A percentile compares a stretch with the other conserved stretches of the same genome.
Conservation (phyloP, 306 rosid genomes). For the Fragaria iinumae region DNA sequence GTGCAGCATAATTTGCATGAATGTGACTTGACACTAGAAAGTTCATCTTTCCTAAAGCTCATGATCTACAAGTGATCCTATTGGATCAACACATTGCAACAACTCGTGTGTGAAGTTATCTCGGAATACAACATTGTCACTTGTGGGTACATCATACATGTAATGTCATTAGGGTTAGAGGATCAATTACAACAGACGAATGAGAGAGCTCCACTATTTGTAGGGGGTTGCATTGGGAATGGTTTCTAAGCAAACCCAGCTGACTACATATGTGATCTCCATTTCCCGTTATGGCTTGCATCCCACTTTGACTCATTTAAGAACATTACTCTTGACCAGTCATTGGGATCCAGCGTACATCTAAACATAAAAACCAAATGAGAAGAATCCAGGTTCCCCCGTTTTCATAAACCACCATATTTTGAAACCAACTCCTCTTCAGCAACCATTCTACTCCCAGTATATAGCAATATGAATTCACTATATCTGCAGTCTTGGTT, state of each 20-base stretch:
- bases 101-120: neutral
- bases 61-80: neutral
- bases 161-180: neutral
- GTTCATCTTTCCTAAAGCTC: neutral
- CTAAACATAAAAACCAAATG: neutral
- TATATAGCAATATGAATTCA: too few species aligned
- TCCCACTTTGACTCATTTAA: neutral
- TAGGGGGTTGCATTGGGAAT: neutral
- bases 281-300: neutral
- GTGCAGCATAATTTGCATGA: neutral
- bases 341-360: neutral
- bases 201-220: neutral
- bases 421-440: too few species aligned
- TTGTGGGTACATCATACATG: neutral
- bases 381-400: neutral
- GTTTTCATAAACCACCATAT: neutral
- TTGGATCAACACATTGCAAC: neutral
- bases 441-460: too few species aligned
- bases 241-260: neutral
- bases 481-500: too few species aligned
- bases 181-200: neutral
- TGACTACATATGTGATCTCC: neutral
- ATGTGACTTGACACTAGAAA: neutral
- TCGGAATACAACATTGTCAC: neutral
- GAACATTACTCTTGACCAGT: neutral